Evolutionary conservation across 768 basidiomycete genomes (phyloP).

Genomic region (Auriculariales sp.): DNA sequence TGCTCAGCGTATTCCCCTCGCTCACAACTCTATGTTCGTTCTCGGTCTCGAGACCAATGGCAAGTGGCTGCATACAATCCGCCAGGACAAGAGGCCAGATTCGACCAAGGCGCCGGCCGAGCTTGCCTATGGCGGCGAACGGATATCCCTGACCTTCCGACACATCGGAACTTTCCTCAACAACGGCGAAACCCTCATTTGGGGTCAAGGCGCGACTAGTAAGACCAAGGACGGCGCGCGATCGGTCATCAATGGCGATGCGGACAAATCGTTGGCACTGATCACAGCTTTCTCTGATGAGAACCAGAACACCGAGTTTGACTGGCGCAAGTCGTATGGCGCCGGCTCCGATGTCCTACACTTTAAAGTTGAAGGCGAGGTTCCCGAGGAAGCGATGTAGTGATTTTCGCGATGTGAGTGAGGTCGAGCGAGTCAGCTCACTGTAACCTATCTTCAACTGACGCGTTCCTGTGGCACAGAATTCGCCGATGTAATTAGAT

Average conservation of each 20-base stretch:
- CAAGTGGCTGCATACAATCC: constrained; percentile 64
- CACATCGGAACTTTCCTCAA: constrained; percentile 61
- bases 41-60: constrained; percentile 60
- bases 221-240: constrained; percentile 43
- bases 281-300: constrained; percentile 58
- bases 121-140: constrained; percentile 37
- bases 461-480: no score
- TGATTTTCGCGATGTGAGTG: no score
- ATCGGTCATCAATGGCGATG: constrained; percentile 35
- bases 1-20: constrained; percentile 54
- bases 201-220: constrained; percentile 55
- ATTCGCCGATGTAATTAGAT: no score
- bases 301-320: constrained; percentile 53
- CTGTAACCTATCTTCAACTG: no score
- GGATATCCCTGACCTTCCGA: constrained; percentile 72
- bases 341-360: constrained; percentile 57
- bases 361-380: constrained; percentile 14
- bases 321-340: constrained; percentile 57
- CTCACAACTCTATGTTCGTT: constrained; percentile 74
- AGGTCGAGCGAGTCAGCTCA: no score
- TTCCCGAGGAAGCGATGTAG: no score
- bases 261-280: constrained; percentile 30
- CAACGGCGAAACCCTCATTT: constrained; percentile 37
- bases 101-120: constrained; percentile 40
- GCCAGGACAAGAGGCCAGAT: constrained; percentile 55